Base-by-base conservation (phyloP, 352 stramenopile genomes). In the Globisporangium alternatum region DNA sequence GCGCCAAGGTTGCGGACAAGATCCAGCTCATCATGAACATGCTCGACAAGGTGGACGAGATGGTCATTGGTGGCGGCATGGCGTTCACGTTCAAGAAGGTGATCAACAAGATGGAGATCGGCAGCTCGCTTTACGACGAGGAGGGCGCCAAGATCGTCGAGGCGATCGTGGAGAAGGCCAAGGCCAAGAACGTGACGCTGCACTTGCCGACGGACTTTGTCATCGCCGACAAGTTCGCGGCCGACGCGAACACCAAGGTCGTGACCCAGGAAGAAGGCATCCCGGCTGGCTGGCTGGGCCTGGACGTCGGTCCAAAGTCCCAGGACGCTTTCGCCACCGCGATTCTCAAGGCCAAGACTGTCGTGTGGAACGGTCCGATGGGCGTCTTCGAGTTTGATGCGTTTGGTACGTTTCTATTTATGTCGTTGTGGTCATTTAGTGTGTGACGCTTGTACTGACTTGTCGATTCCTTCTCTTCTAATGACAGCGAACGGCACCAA, bases 81-180 rank as follows among this genome's bases (percentile, higher is more conserved):
- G 98, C 98, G 63, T 99, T 99, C 79, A 99, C 98, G n/a, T 99
- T 99, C 83, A 98, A 99, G 79, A 99, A 99, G 83, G 97, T 98
- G 58, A 76, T 98, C 60, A 97, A 98, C 67, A 96, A 98, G 68
- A 97, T 96, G 76, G 80, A 97, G 71, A 97, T 99, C 69, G 97
- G 96, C 56, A 86, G 80, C 39, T 98, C 90, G 57, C 80, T 99
- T 33, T 95, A 98, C 70, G 91, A 97, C 60, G 86, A 88, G 1
- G 88, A 95, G 48, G 82, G 83, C 19, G 77, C 81, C 48, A 92
- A 95, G 76, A 96, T 96, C 51, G 90, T 94, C 12, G 72, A 81
- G 19, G 78, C 94, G 44, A 91, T 99, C 33, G 90, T 99, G 60
- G 96, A 98, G 66, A 98, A 99, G 80, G 98, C 98, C 8, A 93